Conservation (phyloP, 176 grass and related monocot species). For the Oryza longistaminata region DNA sequence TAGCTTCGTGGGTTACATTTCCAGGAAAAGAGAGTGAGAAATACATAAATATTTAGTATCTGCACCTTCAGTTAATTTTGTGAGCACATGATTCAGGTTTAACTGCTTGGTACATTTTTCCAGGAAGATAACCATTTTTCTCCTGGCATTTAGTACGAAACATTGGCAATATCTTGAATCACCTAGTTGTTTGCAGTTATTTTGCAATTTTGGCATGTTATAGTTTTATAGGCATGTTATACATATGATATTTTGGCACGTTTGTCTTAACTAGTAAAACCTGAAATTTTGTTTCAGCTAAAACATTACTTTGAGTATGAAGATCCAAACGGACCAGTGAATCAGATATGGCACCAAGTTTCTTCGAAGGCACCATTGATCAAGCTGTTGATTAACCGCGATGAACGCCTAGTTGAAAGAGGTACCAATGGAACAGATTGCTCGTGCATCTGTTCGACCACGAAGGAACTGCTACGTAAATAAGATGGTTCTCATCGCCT, state of each 20-base stretch:
- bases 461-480: constrained; percentile 37
- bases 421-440: constrained; percentile 59
- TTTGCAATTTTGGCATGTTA: neutral
- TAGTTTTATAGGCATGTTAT: constrained; percentile 21
- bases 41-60: constrained; percentile 63
- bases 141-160: neutral
- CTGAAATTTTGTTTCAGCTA: constrained; percentile 54
- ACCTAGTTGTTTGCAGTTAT: neutral
- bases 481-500: neutral
- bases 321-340: constrained; percentile 73
- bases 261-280: constrained; percentile 26
- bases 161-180: neutral
- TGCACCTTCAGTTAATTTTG: neutral
- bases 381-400: constrained; percentile 81
- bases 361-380: constrained; percentile 75
- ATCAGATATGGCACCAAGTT: constrained; percentile 95
- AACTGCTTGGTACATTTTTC: constrained; percentile 10
- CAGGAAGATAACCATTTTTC: neutral
- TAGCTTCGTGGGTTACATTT: neutral
- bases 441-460: constrained; percentile 72
- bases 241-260: neutral
- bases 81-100: constrained; percentile 13
- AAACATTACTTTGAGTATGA: constrained; percentile 89
- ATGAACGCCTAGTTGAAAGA: constrained; percentile 69
- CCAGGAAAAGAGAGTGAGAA: constrained; percentile 33